Evolutionary conservation across 2,329 filamentous ascomycete genomes (phyloP).

Genomic region (Sarocladium oryzae): DNA sequence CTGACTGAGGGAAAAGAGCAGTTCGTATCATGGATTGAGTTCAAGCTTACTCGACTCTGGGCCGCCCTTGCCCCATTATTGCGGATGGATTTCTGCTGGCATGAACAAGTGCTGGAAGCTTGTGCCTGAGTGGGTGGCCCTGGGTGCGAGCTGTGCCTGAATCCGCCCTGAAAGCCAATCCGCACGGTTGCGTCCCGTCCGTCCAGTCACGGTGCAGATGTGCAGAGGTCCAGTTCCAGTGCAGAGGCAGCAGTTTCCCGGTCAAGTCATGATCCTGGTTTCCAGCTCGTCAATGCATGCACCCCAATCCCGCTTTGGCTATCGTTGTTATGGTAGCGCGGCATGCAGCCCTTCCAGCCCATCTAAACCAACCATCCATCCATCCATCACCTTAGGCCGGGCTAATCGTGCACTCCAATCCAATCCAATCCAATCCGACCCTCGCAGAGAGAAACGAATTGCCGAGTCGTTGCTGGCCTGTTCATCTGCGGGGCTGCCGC

Average conservation of each 20-base stretch:
- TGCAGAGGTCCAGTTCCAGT: no score
- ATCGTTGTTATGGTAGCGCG: no score
- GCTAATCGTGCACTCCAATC: neutral
- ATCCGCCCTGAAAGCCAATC: neutral
- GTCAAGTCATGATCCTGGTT: constrained; percentile 3
- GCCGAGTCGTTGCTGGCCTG: neutral
- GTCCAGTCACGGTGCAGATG: no score
- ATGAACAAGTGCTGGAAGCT: no score
- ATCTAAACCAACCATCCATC: neutral
- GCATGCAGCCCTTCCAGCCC: no score
- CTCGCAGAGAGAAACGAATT: neutral
- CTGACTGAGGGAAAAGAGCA: no score
- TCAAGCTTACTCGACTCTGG: constrained; percentile 3
- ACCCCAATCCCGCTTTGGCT: neutral
- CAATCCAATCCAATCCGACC: neutral
- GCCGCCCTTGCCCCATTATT: neutral
- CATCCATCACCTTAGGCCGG: no score
- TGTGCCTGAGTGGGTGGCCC: neutral
- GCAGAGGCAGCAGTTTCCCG: no score
- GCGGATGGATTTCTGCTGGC: no score
- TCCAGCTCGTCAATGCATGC: neutral
- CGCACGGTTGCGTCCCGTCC: no score
- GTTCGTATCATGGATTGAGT: constrained; percentile 7
- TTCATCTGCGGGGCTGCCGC: neutral
- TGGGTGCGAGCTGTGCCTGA: constrained; percentile 3